These are phyloP conservation scores for Scenedesmus sp. DNA, from an alignment of 163 green algal species.

Conservation along the genomic window DNA sequence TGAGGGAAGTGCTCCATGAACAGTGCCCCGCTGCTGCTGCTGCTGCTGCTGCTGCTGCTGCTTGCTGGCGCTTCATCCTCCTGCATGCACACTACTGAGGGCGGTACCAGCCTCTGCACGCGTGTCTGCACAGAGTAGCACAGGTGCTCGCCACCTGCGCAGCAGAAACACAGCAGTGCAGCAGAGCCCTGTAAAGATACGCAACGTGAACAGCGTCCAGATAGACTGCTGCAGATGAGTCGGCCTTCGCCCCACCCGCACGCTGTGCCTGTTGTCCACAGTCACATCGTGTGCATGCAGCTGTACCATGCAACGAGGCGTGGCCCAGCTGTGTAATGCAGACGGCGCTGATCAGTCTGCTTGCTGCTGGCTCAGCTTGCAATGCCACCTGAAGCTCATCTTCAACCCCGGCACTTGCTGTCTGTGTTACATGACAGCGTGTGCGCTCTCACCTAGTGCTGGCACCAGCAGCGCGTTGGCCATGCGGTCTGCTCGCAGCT, in stretches of 20 bases:
- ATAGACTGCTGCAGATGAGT: no score
- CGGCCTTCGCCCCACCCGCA: neutral
- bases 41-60: conserved; percentile 14
- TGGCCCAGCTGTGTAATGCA: no score
- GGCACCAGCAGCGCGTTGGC: conserved; percentile 28
- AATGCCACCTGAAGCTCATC: no score
- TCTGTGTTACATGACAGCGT: neutral
- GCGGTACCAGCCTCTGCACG: conserved; percentile 28
- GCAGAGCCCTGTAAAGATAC: neutral
- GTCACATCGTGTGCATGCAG: no score
- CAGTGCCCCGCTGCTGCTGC: neutral
- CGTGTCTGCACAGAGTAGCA: conserved; percentile 18
- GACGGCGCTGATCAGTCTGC: no score
- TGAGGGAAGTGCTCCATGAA: conserved; percentile 41
- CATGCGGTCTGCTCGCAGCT: conserved; percentile 45
- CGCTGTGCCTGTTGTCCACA: neutral
- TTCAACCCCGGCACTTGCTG: neutral
- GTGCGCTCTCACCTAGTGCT: neutral
- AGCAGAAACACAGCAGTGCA: neutral
- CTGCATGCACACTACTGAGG: neutral
- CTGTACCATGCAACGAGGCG: no score
- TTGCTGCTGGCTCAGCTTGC: no score
- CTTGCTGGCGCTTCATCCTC: neutral
- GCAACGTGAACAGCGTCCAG: neutral
- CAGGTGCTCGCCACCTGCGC: conserved; percentile 19